Evolutionary conservation across 2,329 filamentous ascomycete species (phyloP), one percentile per base, ranked within the genome.

Genomic region (Paracoccidioides brasiliensis): DNA sequence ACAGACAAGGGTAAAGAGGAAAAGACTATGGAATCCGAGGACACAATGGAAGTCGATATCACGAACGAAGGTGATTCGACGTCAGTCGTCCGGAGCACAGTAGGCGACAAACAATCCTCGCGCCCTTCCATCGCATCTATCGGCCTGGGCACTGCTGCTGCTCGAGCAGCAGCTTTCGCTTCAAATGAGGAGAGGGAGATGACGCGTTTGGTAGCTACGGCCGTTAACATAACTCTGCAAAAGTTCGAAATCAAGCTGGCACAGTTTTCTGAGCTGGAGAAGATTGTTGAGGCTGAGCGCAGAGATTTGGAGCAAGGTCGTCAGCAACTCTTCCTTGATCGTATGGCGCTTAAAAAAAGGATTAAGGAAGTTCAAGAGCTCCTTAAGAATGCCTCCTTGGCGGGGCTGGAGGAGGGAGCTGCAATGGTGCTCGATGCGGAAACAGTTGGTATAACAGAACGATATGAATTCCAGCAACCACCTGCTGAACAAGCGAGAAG

Each of bases 181-280:
- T 96, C 91, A 3, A 90, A 97, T 64, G 91, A 97, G 70, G 93
- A 98, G 71, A 87, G 94, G 56, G 90, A 96, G 72, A 93, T 97
- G 82, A 95, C 90, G 22, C 86, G 90, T 14, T 82, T 97, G 49
- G 88, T 98, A 8, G 91, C 90, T 2, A 86, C 90, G 5, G 89
- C 90, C 0, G 88, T 95, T 53, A 98, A 98, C 67, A 79, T 95
- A 10, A 91, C 88, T n/a, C 77, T 97, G 38, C 86, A 95, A 67
- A 98, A 98, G 73, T 83, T 97, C 59, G 90, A 97, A 72, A 77
- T 97, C 64, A 98, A 98, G 74, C 79, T 98, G 57, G 85, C 89
- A 66, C 95, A 97, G 69, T 98, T 98, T 72, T 86, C 88, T 64
- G 93, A 98, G 70, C 90, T 98, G 80, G 93, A 98, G 72, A 80